phyloP scores from a whole-genome alignment of 805 yeast genomes.

The Teunomyces tritomae region DNA sequence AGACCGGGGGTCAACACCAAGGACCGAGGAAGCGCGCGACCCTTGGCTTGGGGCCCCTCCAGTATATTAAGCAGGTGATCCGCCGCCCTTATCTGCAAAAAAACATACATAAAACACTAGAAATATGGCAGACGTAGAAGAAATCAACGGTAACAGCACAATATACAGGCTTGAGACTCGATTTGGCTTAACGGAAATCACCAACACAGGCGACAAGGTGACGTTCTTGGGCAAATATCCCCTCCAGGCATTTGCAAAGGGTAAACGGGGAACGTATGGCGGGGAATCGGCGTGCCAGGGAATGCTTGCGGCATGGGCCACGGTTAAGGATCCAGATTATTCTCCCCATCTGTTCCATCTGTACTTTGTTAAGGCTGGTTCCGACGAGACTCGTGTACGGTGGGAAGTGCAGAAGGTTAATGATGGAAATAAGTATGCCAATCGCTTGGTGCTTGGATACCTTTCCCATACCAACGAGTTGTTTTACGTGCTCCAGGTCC shows the following conservation, averaged over 20 bases:
- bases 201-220: conserved; percentile 11
- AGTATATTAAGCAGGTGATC: too few species aligned
- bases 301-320: conserved; percentile 27
- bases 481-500: conserved; percentile 20
- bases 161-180: conserved; percentile 9
- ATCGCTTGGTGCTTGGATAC: conserved; percentile 21
- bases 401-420: conserved; percentile 23
- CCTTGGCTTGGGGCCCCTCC: too few species aligned
- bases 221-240: conserved; percentile 23
- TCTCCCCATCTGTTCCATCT: conserved; percentile 27
- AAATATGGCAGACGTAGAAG: neutral
- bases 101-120: neutral
- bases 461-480: conserved; percentile 18
- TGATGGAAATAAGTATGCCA: conserved; percentile 24
- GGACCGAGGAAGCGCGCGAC: too few species aligned
- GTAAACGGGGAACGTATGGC: conserved; percentile 27
- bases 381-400: conserved; percentile 17
- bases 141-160: conserved; percentile 3
- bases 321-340: conserved; percentile 19
- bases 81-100: neutral
- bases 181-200: conserved; percentile 7
- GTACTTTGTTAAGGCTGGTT: conserved; percentile 28
- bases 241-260: conserved; percentile 19
- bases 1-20: too few species aligned
- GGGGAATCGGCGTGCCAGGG: conserved; percentile 27